Percentiles rank a stretch among this genome's conserved stretches.
Evolutionary conservation across 2,329 filamentous ascomycete genomes (phyloP).

Genomic region (Ampelomyces quisqualis): DNA sequence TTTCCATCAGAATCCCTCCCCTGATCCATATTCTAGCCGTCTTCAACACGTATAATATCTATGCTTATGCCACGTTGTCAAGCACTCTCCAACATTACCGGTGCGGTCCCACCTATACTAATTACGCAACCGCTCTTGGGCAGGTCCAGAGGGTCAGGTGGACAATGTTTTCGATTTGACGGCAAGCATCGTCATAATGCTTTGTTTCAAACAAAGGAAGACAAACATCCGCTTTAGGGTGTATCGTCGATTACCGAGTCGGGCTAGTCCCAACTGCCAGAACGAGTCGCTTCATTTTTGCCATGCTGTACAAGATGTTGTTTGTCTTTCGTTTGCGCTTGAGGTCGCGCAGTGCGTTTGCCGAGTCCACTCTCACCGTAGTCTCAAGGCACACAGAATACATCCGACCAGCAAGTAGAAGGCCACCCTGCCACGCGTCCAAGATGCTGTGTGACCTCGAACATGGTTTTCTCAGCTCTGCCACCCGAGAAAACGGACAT

Average conservation of each 20-base stretch:
- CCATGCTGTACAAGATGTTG: neutral
- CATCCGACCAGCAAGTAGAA: neutral
- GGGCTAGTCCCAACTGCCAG: neutral
- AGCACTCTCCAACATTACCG: neutral
- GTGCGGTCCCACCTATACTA: neutral
- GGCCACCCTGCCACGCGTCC: neutral
- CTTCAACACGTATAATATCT: too few relatives aligned
- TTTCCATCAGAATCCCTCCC: too few relatives aligned
- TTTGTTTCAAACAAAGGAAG: slow-evolving; percentile 4
- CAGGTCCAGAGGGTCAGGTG: too few relatives aligned
- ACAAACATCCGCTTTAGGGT: neutral
- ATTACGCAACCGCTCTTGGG: too few relatives aligned
- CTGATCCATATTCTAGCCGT: too few relatives aligned
- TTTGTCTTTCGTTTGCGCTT: neutral
- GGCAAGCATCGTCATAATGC: slow-evolving; percentile 1
- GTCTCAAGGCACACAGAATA: too few relatives aligned
- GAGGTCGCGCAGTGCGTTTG: neutral
- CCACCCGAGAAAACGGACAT: too few relatives aligned
- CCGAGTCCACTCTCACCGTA: too few relatives aligned
- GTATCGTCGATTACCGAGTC: slow-evolving; percentile 5
- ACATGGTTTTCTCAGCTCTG: too few relatives aligned
- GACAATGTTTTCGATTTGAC: neutral
- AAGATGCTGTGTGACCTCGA: neutral
- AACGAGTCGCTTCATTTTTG: neutral
- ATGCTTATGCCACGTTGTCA: neutral